Conservation (phyloP, 2,329 filamentous ascomycete species). For the Xylariaceae sp. region DNA sequence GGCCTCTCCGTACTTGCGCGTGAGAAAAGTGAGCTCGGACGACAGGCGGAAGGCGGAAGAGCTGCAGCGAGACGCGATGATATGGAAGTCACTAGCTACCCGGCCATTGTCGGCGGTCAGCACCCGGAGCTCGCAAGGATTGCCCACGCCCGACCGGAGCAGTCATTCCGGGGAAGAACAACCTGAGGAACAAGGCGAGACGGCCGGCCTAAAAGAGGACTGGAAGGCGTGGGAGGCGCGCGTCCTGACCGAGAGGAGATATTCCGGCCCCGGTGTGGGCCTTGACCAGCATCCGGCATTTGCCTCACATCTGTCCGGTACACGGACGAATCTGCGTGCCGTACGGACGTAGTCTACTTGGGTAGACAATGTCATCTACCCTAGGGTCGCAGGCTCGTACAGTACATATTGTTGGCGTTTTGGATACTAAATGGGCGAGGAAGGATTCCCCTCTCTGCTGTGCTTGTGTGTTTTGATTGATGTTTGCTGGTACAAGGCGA, state of each 20-base stretch:
- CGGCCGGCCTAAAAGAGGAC: constrained; percentile 30
- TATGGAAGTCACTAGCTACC: constrained; percentile 33
- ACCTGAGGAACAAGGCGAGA: constrained; percentile 22
- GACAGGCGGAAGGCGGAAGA: constrained; percentile 27
- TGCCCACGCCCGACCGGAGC: constrained; percentile 10
- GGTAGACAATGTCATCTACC: not conserved
- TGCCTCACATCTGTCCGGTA: constrained; percentile 16
- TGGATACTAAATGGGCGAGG: not conserved
- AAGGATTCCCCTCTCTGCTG: too few relatives aligned
- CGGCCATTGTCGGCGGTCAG: constrained; percentile 23
- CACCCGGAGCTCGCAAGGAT: constrained; percentile 8
- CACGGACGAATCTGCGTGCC: constrained; percentile 13
- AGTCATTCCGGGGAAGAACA: constrained; percentile 16
- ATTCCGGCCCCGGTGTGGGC: constrained; percentile 21
- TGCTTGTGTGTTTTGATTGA: too few relatives aligned
- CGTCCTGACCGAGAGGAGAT: constrained; percentile 30
- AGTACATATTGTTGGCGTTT: not conserved
- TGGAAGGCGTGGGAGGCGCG: constrained; percentile 41
- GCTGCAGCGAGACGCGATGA: constrained; percentile 30
- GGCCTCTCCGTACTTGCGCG: constrained; percentile 6
- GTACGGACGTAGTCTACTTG: too few relatives aligned
- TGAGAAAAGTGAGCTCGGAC: constrained; percentile 18
- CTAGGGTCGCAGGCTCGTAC: not conserved
- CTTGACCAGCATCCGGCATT: constrained; percentile 29
- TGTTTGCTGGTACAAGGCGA: too few relatives aligned